Evolutionary conservation across 1,284 basidiomycete genomes (phyloP).

Genomic region (Microbotryum saponariae): DNA sequence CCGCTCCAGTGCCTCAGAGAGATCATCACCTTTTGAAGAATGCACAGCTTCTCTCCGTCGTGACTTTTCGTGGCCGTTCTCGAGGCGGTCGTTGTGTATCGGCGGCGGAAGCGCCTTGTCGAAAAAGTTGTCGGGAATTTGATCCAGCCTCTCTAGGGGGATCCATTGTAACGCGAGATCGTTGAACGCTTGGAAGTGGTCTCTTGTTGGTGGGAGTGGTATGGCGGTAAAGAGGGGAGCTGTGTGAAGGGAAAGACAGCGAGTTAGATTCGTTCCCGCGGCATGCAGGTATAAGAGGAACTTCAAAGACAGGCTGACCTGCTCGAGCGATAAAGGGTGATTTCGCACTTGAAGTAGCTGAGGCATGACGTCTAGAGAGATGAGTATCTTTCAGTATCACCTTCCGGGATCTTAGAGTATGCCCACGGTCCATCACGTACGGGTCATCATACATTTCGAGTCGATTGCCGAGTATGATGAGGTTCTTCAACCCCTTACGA

Average conservation of each 20-base stretch:
- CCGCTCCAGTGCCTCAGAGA: too few relatives aligned
- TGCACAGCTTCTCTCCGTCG: too few relatives aligned
- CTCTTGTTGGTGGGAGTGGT: constrained; percentile 15
- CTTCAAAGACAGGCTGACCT: constrained; percentile 2
- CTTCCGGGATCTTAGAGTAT: neutral
- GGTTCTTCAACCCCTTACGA: neutral
- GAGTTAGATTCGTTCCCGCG: too few relatives aligned
- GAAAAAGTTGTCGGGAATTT: too few relatives aligned
- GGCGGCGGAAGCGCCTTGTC: too few relatives aligned
- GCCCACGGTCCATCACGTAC: constrained; percentile 3
- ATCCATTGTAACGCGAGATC: constrained; percentile 30
- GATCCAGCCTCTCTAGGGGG: too few relatives aligned
- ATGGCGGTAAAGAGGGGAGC: constrained; percentile 17
- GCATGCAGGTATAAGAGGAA: neutral
- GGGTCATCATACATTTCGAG: constrained; percentile 33
- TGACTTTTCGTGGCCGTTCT: too few relatives aligned
- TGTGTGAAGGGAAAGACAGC: neutral
- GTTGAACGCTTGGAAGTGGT: constrained; percentile 30
- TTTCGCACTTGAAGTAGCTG: constrained; percentile 3
- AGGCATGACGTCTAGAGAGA: constrained; percentile 5
- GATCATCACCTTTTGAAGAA: too few relatives aligned
- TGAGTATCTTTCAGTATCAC: neutral
- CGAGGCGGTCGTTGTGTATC: too few relatives aligned
- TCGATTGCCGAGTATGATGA: constrained; percentile 31
- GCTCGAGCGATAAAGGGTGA: constrained; percentile 10